Conservation (phyloP, 1,139 yeast species). For the Candida smagusa region DNA sequence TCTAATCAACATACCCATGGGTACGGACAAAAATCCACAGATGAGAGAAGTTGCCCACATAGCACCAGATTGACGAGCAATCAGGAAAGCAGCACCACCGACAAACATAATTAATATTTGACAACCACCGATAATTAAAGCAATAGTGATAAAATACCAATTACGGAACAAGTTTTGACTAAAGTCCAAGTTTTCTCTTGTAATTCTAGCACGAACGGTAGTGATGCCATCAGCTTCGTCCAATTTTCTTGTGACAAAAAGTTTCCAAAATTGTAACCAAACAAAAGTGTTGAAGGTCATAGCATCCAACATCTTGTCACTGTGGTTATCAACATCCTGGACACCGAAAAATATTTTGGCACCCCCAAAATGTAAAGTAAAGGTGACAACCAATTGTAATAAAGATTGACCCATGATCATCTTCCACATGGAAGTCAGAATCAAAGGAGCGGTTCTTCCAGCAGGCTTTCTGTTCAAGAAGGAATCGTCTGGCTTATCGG, state of each 20-base stretch:
- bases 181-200: slow-evolving; percentile 67
- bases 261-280: slow-evolving; percentile 94
- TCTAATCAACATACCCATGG: slow-evolving; percentile 73
- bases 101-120: slow-evolving; percentile 92
- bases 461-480: slow-evolving; percentile 81
- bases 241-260: slow-evolving; percentile 85
- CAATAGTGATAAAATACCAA: slow-evolving; percentile 73
- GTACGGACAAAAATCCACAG: slow-evolving; percentile 81
- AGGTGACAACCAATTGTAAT: slow-evolving; percentile 75
- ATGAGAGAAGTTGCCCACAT: slow-evolving; percentile 90
- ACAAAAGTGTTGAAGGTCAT: slow-evolving; percentile 94
- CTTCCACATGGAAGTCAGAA: slow-evolving; percentile 94
- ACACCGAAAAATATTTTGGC: slow-evolving; percentile 51
- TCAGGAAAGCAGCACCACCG: slow-evolving; percentile 93
- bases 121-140: slow-evolving; percentile 70
- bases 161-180: slow-evolving; percentile 79
- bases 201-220: slow-evolving; percentile 55
- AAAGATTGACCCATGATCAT: slow-evolving; percentile 89
- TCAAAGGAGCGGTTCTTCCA: slow-evolving; percentile 76
- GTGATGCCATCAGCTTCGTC: slow-evolving; percentile 80
- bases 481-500: slow-evolving; percentile 89
- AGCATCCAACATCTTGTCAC: slow-evolving; percentile 64
- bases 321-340: slow-evolving; percentile 37
- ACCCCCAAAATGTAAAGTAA: slow-evolving; percentile 80
- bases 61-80: slow-evolving; percentile 71